Conservation (phyloP, 2,329 filamentous ascomycete genomes). For the Trichoderma sp. region DNA sequence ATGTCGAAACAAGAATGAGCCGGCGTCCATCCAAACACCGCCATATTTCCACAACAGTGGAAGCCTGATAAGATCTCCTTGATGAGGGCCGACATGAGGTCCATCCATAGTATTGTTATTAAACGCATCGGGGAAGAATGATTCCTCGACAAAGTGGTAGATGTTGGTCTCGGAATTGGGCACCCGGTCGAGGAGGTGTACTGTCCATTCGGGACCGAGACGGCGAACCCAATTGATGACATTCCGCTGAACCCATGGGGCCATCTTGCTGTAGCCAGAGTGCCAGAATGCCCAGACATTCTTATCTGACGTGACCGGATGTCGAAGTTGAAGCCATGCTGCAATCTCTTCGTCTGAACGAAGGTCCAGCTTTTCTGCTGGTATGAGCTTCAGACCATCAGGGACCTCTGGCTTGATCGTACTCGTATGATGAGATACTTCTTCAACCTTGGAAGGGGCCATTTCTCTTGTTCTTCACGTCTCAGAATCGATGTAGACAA, state of each 20-base stretch:
- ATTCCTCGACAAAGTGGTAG: constrained; percentile 37
- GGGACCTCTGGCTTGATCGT: not conserved
- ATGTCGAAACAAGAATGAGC: constrained; percentile 43
- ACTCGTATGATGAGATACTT: not conserved
- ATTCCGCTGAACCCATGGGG: constrained; percentile 39
- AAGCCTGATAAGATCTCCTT: constrained; percentile 49
- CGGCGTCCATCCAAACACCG: constrained; percentile 48
- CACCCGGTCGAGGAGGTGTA: constrained; percentile 42
- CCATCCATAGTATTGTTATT: constrained; percentile 47
- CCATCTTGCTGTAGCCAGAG: constrained; percentile 36
- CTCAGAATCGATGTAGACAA: not conserved
- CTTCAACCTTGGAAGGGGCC: not conserved
- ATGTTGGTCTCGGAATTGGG: constrained; percentile 39
- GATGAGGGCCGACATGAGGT: constrained; percentile 44
- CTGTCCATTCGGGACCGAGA: constrained; percentile 39
- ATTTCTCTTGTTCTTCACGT: not conserved
- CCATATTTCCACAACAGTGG: constrained; percentile 44
- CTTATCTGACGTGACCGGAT: constrained; percentile 39
- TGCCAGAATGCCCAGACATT: constrained; percentile 49
- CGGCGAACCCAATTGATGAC: constrained; percentile 42
- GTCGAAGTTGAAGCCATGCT: constrained; percentile 31
- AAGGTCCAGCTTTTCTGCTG: constrained; percentile 28
- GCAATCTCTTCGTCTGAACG: constrained; percentile 37
- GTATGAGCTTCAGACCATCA: constrained; percentile 6
- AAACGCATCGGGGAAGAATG: constrained; percentile 43